Evolutionary conservation across 768 basidiomycete species (phyloP), one percentile per base, ranked within the genome.

Genomic region (Clitopilus hobsonii): DNA sequence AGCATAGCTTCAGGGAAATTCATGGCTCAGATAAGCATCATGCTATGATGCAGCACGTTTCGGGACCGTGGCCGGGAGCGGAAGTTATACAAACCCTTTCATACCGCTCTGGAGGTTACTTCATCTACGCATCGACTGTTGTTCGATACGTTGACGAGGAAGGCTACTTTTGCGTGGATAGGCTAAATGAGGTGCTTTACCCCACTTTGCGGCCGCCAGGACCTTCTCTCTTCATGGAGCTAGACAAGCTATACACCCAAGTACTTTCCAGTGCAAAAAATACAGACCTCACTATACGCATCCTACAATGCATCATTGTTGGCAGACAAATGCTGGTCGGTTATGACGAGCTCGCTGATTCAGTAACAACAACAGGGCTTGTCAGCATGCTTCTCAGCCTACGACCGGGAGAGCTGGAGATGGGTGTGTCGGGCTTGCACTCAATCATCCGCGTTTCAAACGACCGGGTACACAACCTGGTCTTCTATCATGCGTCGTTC

Each of bases 101-200:
- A 4, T 5, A 16, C 3, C 20, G 38, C 16, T 56, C 55, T n/a
- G 26, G 49, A 6, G 54, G 54, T 4, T 51, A 56, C 38, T 56
- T 56, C 28, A 52, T 56, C 13, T 52, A 56, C 24, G 50, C 38
- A 6, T 14, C 51, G 1, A 52, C 55, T 1, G 26, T 56, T 27
- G 30, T 56, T 14, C 10, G 28, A 29, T 56, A 51, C 27, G 41
- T 56, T 1, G 55, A 56, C 11, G 50, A 56, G 16, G 55, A 52
- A 7, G 47, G 38, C 7, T 32, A 20, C 23, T 8, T 18, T 5
- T 51, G 50, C 1, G 30, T 32, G 3, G 38, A 52, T 10, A 30
- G 51, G 23, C 22, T 56, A 2, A 2, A 25, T 13, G n/a, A 30
- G 6, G 10, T 52, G 1, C 28, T 56, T 5, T 14, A 38, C 22